Evolutionary conservation across 352 stramenopile species (phyloP).

Genomic region (Pythium aphanidermatum): DNA sequence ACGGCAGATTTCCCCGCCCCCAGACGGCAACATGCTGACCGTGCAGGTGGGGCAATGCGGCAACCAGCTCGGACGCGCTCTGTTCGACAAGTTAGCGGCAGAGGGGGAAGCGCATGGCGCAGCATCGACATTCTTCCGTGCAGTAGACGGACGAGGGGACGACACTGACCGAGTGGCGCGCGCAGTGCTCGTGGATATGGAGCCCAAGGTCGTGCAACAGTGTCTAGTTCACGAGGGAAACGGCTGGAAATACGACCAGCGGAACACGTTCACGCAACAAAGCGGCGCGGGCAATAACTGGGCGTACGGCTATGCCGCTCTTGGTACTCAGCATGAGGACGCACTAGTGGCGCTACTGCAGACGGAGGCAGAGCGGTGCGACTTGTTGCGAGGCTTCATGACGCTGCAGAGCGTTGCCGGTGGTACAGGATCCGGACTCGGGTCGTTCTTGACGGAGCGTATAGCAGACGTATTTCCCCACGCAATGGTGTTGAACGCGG

Average conservation of each 20-base stretch:
- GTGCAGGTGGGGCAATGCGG: constrained; percentile 75
- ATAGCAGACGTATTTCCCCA: constrained; percentile 58
- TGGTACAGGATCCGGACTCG: constrained; percentile 83
- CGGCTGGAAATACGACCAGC: constrained; percentile 38
- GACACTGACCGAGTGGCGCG: constrained; percentile 25
- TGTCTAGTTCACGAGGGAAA: constrained; percentile 21
- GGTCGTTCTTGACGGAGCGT: constrained; percentile 73
- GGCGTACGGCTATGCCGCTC: constrained; percentile 54
- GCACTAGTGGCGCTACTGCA: constrained; percentile 49
- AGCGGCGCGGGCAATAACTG: constrained; percentile 80
- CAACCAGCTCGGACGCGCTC: constrained; percentile 57
- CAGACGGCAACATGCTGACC: constrained; percentile 60
- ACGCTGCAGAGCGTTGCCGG: constrained; percentile 83
- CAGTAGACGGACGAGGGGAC: neutral
- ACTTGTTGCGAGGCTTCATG: constrained; percentile 61
- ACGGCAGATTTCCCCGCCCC: too few species aligned
- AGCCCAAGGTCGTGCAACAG: constrained; percentile 69
- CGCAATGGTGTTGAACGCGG: constrained; percentile 52
- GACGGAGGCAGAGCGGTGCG: constrained; percentile 59
- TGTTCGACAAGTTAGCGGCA: constrained; percentile 56
- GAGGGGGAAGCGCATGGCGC: neutral
- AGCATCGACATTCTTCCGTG: constrained; percentile 29
- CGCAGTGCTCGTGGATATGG: constrained; percentile 78
- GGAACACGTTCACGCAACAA: constrained; percentile 47
- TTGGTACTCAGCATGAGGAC: constrained; percentile 34